Evolutionary conservation across 179 eudicot species (phyloP).

Genomic region (Sideroxylon spinosum): DNA sequence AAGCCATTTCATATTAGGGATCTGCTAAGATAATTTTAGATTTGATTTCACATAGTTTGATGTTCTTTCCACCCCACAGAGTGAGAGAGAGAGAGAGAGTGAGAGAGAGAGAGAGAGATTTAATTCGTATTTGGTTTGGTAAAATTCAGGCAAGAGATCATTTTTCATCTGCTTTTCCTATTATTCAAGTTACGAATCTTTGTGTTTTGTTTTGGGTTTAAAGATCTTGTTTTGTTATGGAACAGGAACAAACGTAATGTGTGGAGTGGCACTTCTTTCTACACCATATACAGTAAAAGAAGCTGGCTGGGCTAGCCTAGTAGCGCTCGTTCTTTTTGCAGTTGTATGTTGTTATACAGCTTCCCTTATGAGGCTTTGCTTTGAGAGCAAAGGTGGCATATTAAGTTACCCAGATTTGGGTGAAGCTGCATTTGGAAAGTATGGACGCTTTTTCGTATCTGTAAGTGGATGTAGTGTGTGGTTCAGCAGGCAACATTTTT

Average conservation of each 20-base stretch:
- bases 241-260: conserved; percentile 75
- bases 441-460: conserved; percentile 73
- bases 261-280: conserved; percentile 83
- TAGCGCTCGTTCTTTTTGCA: conserved; percentile 63
- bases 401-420: conserved; percentile 80
- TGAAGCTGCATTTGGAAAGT: conserved; percentile 94
- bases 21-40: too few relatives aligned
- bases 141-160: too few relatives aligned
- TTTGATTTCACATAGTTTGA: too few relatives aligned
- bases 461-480: conserved; percentile 44
- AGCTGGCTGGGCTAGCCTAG: conserved; percentile 79
- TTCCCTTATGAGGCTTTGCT: conserved; percentile 71
- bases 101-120: too few relatives aligned
- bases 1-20: too few relatives aligned
- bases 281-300: conserved; percentile 69
- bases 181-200: conserved; percentile 4
- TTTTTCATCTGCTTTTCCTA: background rate
- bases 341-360: conserved; percentile 74
- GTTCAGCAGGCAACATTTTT: background rate
- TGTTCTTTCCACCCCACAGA: too few relatives aligned
- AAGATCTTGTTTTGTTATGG: conserved; percentile 7
- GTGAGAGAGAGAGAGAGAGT: too few relatives aligned
- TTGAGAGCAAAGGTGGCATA: conserved; percentile 71
- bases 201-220: conserved; percentile 4
- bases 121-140: too few relatives aligned